These are phyloP conservation scores for Chlorella sp. DNA, from an alignment of 139 green algal genomes.

Conservation along the genomic window DNA sequence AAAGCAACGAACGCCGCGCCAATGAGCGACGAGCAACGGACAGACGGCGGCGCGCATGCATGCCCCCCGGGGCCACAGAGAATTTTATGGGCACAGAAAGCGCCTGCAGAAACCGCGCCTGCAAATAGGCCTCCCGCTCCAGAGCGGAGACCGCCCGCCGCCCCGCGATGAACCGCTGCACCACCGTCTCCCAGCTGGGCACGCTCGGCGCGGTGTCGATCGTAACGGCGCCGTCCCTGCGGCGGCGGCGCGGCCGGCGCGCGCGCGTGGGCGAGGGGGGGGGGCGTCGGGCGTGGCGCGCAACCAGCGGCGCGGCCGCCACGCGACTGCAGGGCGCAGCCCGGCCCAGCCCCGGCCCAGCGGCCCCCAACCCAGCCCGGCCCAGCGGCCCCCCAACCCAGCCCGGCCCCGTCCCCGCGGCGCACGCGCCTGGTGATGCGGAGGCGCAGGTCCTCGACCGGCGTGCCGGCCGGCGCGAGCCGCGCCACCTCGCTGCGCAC, in stretches of 20 bases:
- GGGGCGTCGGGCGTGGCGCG: not conserved
- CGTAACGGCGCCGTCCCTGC: constrained; percentile 29
- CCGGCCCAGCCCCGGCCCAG: not conserved
- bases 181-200: constrained; percentile 22
- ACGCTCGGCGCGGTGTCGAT: constrained; percentile 19
- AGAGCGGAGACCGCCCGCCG: too few species aligned
- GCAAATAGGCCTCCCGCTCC: too few species aligned
- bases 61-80: too few species aligned
- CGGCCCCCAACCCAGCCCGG: not conserved
- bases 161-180: constrained; percentile 1
- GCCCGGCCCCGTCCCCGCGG: not conserved
- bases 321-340: not conserved
- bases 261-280: not conserved
- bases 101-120: too few species aligned
- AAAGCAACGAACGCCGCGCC: too few species aligned
- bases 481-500: constrained; percentile 4
- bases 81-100: too few species aligned
- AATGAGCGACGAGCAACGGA: too few species aligned
- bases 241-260: too few species aligned
- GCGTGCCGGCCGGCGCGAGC: constrained; percentile 22
- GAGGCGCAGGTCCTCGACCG: constrained; percentile 22
- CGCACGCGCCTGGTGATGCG: constrained; percentile 12
- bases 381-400: not conserved
- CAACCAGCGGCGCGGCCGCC: not conserved
- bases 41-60: too few species aligned